Conservation (phyloP, 371 early-diverging fungal genomes). For the Globomyces sp. region DNA sequence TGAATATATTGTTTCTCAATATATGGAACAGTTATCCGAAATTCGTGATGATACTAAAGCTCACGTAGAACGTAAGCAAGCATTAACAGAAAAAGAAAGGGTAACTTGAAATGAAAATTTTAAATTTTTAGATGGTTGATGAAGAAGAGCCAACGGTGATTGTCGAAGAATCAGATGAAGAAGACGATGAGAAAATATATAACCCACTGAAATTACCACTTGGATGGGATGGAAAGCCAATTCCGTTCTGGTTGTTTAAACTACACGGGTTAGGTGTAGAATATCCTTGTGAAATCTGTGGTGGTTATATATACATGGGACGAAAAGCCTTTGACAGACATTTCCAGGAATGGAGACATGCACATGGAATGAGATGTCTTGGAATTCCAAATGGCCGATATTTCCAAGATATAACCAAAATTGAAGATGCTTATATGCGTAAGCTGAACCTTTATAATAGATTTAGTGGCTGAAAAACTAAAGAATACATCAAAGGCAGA, state of each 20-base stretch:
- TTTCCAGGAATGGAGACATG: slow-evolving; percentile 94
- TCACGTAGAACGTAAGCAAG: slow-evolving; percentile 90
- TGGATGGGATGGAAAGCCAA: slow-evolving; percentile 99
- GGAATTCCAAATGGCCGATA: slow-evolving; percentile 93
- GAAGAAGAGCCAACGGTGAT: slow-evolving; percentile 74
- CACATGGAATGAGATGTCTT: slow-evolving; percentile 90
- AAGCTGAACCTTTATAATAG: slow-evolving; percentile 37
- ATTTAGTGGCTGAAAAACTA: slow-evolving; percentile 79
- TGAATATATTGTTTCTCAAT: slow-evolving; percentile 65
- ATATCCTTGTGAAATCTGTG: slow-evolving; percentile 97
- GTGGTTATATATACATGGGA: slow-evolving; percentile 94
- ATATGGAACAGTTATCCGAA: slow-evolving; percentile 58
- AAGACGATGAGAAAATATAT: slow-evolving; percentile 89
- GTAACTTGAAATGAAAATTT: neutral
- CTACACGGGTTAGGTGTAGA: slow-evolving; percentile 94
- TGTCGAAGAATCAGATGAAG: slow-evolving; percentile 72
- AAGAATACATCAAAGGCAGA: slow-evolving; percentile 60
- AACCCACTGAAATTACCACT: slow-evolving; percentile 95
- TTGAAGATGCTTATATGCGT: slow-evolving; percentile 89
- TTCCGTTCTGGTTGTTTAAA: slow-evolving; percentile 98
- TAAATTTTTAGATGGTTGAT: slow-evolving; percentile 68
- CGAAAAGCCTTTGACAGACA: slow-evolving; percentile 96
- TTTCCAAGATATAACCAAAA: slow-evolving; percentile 91
- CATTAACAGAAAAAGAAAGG: slow-evolving; percentile 89
- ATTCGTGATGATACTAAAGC: slow-evolving; percentile 77